Evolutionary conservation across 331 rosid species (phyloP), one percentile per base, ranked within the genome.

Genomic region (Spiraea crenata): DNA sequence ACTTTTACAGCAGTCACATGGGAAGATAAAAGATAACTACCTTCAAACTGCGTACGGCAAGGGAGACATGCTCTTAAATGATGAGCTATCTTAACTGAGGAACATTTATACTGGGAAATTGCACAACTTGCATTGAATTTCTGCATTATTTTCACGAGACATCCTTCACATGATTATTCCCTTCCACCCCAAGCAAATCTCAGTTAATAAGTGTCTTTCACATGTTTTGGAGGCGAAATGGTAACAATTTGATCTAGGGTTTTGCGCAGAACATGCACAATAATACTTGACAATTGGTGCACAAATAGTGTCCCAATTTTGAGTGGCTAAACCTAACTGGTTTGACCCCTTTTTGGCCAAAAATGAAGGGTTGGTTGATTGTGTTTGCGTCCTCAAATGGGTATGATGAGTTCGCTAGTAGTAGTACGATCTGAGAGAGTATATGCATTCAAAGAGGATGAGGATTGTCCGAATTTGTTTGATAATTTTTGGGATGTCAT

Each of bases 211-310:
- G 52, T 61, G 52, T 25, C 55, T 19, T 25, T 74, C 59, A 15
- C 71, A 57, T 47, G 70, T 48, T 65, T 63, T 57, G 20, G 74
- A 77, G 63, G 77, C 79, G 76, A 17, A n/a, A 20, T 70, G 76
- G 47, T 72, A 79, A 63, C 65, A 56, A 70, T 41, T 7, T 62
- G 56, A 48, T 37, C 20, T 38, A 5, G 45, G 71, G 45, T 57
- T 41, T 41, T 65, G 48, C 65, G 69, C 71, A 38, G 38, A 50
- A 15, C 72, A 60, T n/a, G 11, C 54, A 5, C n/a, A 49, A 12
- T 49, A 49, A 14, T 13, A 35, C 40, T 40, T 8, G 1, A 67
- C 61, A 63, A 67, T 72, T 51, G 63, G 70, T 75, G 57, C 19
- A 38, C 20, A 15, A 58, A 31, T 74, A 69, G 17, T 15, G 19